These are phyloP conservation scores for Xerocomus cyaneibrunnescens DNA, from an alignment of 1,284 basidiomycete species.

Conservation along the genomic window DNA sequence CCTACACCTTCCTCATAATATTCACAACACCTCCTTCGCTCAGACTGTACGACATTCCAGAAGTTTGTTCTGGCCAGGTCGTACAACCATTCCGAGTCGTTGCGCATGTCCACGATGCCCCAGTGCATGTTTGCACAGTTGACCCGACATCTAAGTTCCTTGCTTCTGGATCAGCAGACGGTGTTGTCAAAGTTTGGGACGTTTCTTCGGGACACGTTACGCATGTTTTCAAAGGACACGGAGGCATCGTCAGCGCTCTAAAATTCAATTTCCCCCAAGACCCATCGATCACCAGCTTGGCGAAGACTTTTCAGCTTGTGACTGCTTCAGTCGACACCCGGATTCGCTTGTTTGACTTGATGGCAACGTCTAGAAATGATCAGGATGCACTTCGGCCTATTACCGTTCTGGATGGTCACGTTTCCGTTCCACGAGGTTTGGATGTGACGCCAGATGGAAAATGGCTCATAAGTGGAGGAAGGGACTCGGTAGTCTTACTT, in stretches of 20 bases:
- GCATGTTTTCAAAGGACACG: slow-evolving; percentile 95
- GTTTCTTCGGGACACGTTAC: slow-evolving; percentile 86
- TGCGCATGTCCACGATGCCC: slow-evolving; percentile 86
- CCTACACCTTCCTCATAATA: slow-evolving; percentile 56
- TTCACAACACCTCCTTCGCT: slow-evolving; percentile 74
- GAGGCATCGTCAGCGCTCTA: slow-evolving; percentile 91
- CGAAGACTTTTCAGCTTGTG: slow-evolving; percentile 73
- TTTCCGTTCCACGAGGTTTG: slow-evolving; percentile 86
- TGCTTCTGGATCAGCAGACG: slow-evolving; percentile 95
- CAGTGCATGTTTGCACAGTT: slow-evolving; percentile 83
- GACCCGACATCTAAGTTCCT: slow-evolving; percentile 91
- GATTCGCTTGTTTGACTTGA: slow-evolving; percentile 88
- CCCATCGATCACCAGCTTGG: slow-evolving; percentile 46
- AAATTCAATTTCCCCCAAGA: slow-evolving; percentile 75
- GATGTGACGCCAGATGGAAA: slow-evolving; percentile 83
- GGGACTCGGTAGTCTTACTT: slow-evolving; percentile 87
- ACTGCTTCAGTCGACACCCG: slow-evolving; percentile 89
- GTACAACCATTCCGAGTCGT: slow-evolving; percentile 71
- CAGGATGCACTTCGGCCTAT: slow-evolving; percentile 66
- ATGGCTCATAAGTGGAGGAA: slow-evolving; percentile 85
- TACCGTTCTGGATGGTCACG: slow-evolving; percentile 85
- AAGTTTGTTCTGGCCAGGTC: slow-evolving; percentile 44
- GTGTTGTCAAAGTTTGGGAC: slow-evolving; percentile 97
- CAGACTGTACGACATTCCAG: slow-evolving; percentile 63
- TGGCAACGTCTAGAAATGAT: slow-evolving; percentile 54